Evolutionary conservation across 2,329 filamentous ascomycete genomes (phyloP), one percentile per base, ranked within the genome.

Genomic region (Botrytis tulipae): DNA sequence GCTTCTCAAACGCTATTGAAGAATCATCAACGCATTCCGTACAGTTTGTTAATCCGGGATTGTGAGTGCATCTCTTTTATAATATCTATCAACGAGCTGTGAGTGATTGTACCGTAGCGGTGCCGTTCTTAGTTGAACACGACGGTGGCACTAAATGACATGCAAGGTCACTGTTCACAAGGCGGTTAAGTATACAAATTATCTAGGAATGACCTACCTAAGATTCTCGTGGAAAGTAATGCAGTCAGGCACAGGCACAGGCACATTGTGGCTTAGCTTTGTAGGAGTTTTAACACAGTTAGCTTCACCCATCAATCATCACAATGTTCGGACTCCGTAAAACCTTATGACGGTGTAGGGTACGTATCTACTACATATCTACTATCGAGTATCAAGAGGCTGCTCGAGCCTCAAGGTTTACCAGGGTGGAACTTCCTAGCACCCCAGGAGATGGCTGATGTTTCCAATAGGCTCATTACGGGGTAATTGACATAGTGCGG

Each of bases 261-360:
- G 59, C 61, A 67, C 42, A 67, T 68, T 72, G 70, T 72, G 70
- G 70, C 61, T 72, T 57, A 68, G 70, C 61, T 59, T 63, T 66
- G 60, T 67, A 57, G 46, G 42, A 67, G 62, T 57, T 44, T 68
- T 68, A 57, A 25, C 66, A 57, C 40, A 32, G 20, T 32, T 42
- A 42, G 66, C 48, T 68, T 46, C 20, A 48, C 29, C 68, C 42
- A 57, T 16, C 65, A 29, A 67, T 40, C 35, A 57, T 68, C 42
- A 42, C 65, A 46, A 4, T 54, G 25, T 68, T 68, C 5, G 66
- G 48, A 32, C 18, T 57, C 29, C 20, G 29, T 35, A 48, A 66
- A 48, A 29, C 46, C n/a, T 71, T 51, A 57, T 71, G 70, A 67
- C 61, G 70, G 70, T 67, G 62, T 67, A 71, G 57, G 46, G 54